Conservation (phyloP, 257 asterid species). For the Capsicum chinense region DNA sequence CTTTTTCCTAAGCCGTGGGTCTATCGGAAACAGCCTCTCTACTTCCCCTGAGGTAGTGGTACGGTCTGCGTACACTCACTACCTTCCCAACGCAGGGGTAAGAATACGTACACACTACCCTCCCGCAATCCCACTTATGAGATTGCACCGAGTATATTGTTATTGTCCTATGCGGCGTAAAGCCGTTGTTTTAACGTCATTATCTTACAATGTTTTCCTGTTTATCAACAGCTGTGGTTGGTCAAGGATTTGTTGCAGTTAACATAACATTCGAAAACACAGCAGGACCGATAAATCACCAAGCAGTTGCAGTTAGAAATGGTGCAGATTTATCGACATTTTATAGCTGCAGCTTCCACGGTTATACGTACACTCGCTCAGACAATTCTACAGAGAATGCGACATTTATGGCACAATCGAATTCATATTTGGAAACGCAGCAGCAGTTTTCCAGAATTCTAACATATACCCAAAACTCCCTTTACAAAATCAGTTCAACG, state of each 20-base stretch:
- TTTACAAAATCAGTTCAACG: conserved; percentile 35
- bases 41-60: no score
- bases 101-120: no score
- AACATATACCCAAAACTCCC: conserved; percentile 40
- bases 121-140: no score
- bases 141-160: no score
- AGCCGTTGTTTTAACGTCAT: neutral
- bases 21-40: no score
- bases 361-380: conserved; percentile 36
- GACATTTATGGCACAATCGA: conserved; percentile 47
- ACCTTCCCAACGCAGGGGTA: no score
- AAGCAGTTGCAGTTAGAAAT: conserved; percentile 45
- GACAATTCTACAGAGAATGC: conserved; percentile 44
- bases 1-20: no score
- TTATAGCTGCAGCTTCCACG: conserved; percentile 43
- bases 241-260: conserved; percentile 41
- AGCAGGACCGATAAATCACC: conserved; percentile 39
- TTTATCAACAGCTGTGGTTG: conserved; percentile 36
- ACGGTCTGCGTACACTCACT: no score
- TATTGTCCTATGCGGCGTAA: neutral
- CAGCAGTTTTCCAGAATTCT: conserved; percentile 42
- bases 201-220: neutral
- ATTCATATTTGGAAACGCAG: conserved; percentile 47
- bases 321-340: conserved; percentile 42
- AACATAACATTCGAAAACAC: conserved; percentile 33